Evolutionary conservation across 768 basidiomycete genomes (phyloP), one percentile per base, ranked within the genome.

Genomic region (Boletus fagicola): DNA sequence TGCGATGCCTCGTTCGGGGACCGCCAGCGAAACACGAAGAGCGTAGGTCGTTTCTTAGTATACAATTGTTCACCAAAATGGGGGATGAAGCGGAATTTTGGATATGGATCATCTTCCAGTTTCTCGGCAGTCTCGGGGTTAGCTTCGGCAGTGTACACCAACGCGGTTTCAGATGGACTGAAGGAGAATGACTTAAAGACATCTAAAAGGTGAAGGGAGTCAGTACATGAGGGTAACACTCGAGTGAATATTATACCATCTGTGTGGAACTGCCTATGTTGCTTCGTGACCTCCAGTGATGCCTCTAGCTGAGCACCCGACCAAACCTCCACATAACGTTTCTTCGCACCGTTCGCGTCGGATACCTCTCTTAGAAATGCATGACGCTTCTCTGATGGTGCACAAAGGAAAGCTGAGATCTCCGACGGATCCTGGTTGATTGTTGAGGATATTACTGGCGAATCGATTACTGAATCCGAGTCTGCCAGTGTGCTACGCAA

Each of bases 321-420:
- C 84, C 86, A 88, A 13, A 89, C 70, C 66, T 90, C 87, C 0
- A 88, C 77, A 52, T 76, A 80, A 35, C 84, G 77, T 58, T 77
- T 81, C 57, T 78, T 75, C 30, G 49, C 38, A 33, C 55, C 65
- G 9, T 54, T 60, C 3, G 69, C 31, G 9, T 71, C 70, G 1
- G 66, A 35, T 2, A 66, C 61, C 31, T 75, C 74, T 8, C 80
- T 77, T 35, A 88, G 74, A 38, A 82, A 60, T 1, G 80, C 86
- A 2, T 76, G 73, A 15, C 71, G 71, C 22, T 65, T 65, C 18
- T 72, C 72, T 7, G 74, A 76, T 0, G 78, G 74, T 10, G 85
- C 85, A 13, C 72, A 54, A 5, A 71, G 63, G n/a, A 76, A 74
- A 5, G 73, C 76, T 20, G 79, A 59, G 30, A 79, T 65, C 49